Conservation (phyloP, 1,139 yeast species). For the Taphrina flavorubra region DNA sequence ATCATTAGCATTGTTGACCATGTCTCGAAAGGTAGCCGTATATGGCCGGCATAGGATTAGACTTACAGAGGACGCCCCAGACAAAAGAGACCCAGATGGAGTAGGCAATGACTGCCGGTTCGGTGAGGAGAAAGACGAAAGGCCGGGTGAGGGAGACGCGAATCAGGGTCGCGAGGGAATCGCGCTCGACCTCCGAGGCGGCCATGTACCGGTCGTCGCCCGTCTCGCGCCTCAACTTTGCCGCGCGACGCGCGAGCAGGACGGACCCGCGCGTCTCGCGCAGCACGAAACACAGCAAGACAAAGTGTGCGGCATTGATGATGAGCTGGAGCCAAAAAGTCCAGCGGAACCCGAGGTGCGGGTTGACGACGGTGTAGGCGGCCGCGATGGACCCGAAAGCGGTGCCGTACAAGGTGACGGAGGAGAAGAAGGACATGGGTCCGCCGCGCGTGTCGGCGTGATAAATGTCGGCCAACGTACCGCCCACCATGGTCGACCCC, state of each 20-base stretch:
- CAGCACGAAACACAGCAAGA: conserved; percentile 56
- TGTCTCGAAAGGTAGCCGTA: too few species aligned
- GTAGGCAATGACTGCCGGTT: conserved; percentile 43
- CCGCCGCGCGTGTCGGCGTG: conserved; percentile 65
- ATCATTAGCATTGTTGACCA: too few species aligned
- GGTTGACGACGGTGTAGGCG: conserved; percentile 61
- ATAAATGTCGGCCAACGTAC: conserved; percentile 77
- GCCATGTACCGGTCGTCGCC: conserved; percentile 42
- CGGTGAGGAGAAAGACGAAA: conserved; percentile 29
- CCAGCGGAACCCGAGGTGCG: conserved; percentile 69
- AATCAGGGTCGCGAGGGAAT: conserved; percentile 23
- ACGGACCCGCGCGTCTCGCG: conserved; percentile 67
- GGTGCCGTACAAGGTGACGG: conserved; percentile 68
- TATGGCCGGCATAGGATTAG: too few species aligned
- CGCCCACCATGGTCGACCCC: conserved; percentile 85
- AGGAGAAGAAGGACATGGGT: conserved; percentile 65
- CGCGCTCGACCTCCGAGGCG: conserved; percentile 39
- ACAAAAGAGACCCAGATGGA: conserved; percentile 59
- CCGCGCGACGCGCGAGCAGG: conserved; percentile 64
- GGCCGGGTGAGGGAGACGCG: conserved; percentile 37
- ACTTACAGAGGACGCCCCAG: conserved; percentile 59
- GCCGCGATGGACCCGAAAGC: conserved; percentile 66
- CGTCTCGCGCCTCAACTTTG: conserved; percentile 53
- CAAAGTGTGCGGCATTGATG: conserved; percentile 59
- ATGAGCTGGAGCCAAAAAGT: conserved; percentile 64